phyloP scores from a whole-genome alignment of 2,329 filamentous ascomycete genomes.

The Aspergillus arachidicola region DNA sequence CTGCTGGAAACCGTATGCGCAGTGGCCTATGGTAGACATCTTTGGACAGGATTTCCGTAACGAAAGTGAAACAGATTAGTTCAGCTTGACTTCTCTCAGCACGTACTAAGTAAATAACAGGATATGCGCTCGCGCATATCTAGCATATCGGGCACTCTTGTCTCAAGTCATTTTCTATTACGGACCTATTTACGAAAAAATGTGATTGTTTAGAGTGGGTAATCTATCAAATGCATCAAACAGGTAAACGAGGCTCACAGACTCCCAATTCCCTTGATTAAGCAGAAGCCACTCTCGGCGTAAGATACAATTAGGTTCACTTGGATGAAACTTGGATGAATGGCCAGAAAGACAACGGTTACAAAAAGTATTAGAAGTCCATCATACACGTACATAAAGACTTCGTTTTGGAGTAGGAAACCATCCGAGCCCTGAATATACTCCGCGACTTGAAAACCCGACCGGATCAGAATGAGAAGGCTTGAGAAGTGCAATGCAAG shows the following conservation, averaged over 20 bases:
- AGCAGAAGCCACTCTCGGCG: conserved; percentile 17
- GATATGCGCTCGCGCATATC: too few species aligned
- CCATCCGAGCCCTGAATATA: conserved; percentile 31
- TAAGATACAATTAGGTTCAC: conserved; percentile 27
- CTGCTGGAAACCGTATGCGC: conserved; percentile 32
- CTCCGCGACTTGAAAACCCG: conserved; percentile 32
- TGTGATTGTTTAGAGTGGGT: neutral
- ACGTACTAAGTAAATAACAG: neutral
- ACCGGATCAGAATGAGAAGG: conserved; percentile 31
- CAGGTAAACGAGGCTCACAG: conserved; percentile 2
- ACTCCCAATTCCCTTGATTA: conserved; percentile 15
- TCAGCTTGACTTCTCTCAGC: neutral
- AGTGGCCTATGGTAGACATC: conserved; percentile 35
- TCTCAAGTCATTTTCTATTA: neutral
- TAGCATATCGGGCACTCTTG: neutral
- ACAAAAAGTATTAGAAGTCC: conserved; percentile 31
- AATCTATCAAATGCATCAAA: conserved; percentile 4
- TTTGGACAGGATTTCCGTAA: conserved; percentile 27
- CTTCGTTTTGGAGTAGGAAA: conserved; percentile 29
- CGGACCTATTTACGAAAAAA: too few species aligned
- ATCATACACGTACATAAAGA: conserved; percentile 36
- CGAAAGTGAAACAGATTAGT: neutral
- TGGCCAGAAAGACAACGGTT: conserved; percentile 25
- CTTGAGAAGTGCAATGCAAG: conserved; percentile 30
- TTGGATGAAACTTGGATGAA: conserved; percentile 30